Percentiles rank a stretch among this genome's conserved stretches.
Conservation (phyloP, 371 early-diverging fungal genomes). For the Syncephalastrum racemosum region DNA sequence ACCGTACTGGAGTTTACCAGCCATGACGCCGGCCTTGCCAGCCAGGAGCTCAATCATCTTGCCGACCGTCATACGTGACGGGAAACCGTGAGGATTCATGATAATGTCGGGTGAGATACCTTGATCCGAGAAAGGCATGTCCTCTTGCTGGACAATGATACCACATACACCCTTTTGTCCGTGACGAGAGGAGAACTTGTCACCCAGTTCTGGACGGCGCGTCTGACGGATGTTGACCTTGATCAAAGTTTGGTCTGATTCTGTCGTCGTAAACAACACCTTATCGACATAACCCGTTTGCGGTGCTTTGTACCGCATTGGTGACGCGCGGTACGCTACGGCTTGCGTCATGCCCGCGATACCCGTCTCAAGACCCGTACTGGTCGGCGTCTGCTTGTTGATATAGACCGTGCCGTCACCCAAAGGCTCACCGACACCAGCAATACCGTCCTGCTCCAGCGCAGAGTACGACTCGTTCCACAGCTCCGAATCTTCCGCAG, state of each 20-base stretch:
- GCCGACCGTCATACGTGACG: conserved; percentile 99
- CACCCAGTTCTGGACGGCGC: conserved; percentile 98
- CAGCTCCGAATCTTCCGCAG: conserved; percentile 46
- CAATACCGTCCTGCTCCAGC: conserved; percentile 89
- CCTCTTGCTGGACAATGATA: conserved; percentile 95
- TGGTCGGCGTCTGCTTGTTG: conserved; percentile 89
- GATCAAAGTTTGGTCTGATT: conserved; percentile 91
- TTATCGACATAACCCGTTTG: conserved; percentile 84
- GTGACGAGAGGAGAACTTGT: conserved; percentile 99
- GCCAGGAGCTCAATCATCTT: conserved; percentile 99
- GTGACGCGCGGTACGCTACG: conserved; percentile 74
- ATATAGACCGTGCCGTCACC: conserved; percentile 73
- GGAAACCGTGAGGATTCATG: conserved; percentile 99
- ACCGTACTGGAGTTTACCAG: conserved; percentile 95
- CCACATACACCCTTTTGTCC: conserved; percentile 99
- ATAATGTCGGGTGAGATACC: conserved; percentile 99
- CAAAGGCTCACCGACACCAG: conserved; percentile 84
- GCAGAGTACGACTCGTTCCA: conserved; percentile 60
- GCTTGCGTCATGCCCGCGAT: conserved; percentile 50
- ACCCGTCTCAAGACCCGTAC: conserved; percentile 61
- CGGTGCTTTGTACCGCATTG: conserved; percentile 86
- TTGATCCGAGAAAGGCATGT: conserved; percentile 99
- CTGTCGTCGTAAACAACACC: conserved; percentile 92
- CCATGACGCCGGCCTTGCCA: conserved; percentile 98
- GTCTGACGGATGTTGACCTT: conserved; percentile 97